These are phyloP conservation scores for Elsinoe fawcettii DNA, from an alignment of 2,329 filamentous ascomycete genomes.

Conservation along the genomic window DNA sequence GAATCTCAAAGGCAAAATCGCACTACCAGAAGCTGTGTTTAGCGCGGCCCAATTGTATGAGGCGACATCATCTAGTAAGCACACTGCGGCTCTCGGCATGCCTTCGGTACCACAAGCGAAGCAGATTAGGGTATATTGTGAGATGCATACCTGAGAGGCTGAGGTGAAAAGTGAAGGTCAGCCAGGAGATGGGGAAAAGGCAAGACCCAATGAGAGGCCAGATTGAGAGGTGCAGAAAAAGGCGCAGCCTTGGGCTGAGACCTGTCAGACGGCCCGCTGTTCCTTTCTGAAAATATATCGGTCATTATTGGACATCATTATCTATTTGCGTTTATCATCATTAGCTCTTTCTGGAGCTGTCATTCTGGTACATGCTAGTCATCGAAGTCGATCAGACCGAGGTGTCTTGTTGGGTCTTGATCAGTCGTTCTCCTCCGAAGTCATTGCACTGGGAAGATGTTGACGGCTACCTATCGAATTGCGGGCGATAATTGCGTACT, in stretches of 20 bases:
- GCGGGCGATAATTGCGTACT: too few species aligned
- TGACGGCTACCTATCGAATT: too few species aligned
- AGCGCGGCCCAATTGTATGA: neutral
- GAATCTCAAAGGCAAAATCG: neutral
- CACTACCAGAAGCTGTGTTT: neutral
- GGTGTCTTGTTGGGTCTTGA: too few species aligned
- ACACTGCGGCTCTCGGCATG: neutral
- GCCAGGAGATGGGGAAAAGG: neutral
- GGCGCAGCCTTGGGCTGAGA: neutral
- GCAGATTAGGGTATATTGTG: neutral
- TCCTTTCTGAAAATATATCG: neutral
- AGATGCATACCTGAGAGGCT: neutral
- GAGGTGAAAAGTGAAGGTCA: neutral
- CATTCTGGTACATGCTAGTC: neutral
- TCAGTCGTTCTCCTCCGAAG: too few species aligned
- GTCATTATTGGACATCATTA: neutral
- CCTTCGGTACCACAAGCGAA: neutral
- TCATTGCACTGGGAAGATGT: too few species aligned
- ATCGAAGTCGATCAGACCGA: neutral
- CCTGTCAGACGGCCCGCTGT: neutral
- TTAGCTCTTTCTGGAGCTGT: neutral
- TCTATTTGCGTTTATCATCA: neutral
- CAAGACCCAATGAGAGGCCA: neutral
- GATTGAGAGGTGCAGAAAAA: neutral
- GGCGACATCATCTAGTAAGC: neutral